Percentiles rank a stretch among this genome's conserved stretches.
These are phyloP conservation scores for Cercospora sojina DNA, from an alignment of 2,329 filamentous ascomycete genomes.

Conservation along the genomic window DNA sequence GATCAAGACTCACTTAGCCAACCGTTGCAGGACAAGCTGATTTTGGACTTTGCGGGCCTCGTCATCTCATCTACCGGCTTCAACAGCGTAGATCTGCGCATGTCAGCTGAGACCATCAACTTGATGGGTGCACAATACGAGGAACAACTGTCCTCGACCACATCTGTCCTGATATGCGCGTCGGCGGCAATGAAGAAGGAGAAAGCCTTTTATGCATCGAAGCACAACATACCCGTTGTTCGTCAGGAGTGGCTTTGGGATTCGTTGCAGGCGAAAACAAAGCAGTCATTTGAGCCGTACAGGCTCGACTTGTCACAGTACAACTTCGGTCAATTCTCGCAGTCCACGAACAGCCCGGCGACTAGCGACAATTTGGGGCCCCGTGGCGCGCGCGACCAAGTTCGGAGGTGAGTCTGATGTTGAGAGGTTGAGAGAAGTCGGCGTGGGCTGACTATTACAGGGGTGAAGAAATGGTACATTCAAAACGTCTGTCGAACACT, in stretches of 20 bases:
- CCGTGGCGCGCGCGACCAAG: constrained; percentile 10
- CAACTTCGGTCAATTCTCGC: constrained; percentile 22
- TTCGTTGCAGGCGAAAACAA: constrained; percentile 61
- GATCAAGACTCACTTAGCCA: constrained; percentile 69
- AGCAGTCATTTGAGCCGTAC: constrained; percentile 47
- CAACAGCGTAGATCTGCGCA: constrained; percentile 71
- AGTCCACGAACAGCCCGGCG: constrained; percentile 22
- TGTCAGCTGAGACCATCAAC: constrained; percentile 72
- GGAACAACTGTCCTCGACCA: constrained; percentile 68
- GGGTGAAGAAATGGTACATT: constrained; percentile 19
- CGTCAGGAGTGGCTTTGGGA: constrained; percentile 80
- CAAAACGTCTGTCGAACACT: constrained; percentile 35
- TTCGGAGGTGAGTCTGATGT: constrained; percentile 18
- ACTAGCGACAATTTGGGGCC: constrained; percentile 7
- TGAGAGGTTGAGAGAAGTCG: constrained; percentile 2
- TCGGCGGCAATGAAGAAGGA: constrained; percentile 56
- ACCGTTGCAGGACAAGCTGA: constrained; percentile 60
- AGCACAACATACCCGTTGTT: constrained; percentile 79
- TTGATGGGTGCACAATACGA: constrained; percentile 74
- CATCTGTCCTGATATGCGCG: constrained; percentile 73
- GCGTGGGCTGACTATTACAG: constrained; percentile 21
- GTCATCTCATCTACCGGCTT: constrained; percentile 50
- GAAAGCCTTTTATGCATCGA: constrained; percentile 74
- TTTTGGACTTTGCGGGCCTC: constrained; percentile 64
- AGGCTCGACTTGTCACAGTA: constrained; percentile 25